Conservation (phyloP, 305 asterid genomes). For the Solanum hybrid region DNA sequence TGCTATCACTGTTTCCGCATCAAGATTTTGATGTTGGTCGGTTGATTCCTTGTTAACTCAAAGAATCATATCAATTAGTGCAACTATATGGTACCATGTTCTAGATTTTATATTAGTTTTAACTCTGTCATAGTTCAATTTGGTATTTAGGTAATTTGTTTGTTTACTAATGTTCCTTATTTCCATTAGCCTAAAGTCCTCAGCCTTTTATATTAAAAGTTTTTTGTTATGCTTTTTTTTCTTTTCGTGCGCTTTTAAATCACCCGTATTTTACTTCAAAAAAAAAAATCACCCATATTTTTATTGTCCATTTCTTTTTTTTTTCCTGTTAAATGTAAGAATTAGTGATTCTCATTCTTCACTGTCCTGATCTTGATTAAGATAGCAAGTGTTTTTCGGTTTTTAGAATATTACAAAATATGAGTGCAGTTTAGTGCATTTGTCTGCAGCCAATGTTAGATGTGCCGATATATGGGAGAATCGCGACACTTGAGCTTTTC, state of each 20-base stretch:
- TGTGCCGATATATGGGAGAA: conserved; percentile 97
- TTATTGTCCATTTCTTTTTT: background rate
- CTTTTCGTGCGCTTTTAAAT: background rate
- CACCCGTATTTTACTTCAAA: background rate
- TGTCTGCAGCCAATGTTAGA: conserved; percentile 82
- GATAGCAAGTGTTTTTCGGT: background rate
- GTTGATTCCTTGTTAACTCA: background rate
- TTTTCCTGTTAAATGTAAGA: background rate
- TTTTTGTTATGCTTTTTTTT: background rate
- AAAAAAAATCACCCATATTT: background rate
- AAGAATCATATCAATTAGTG: background rate
- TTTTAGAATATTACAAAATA: background rate
- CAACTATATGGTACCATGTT: background rate
- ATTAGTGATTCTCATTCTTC: background rate
- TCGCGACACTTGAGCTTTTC: conserved; percentile 95
- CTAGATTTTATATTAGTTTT: background rate
- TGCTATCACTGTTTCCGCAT: background rate
- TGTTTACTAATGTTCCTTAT: background rate
- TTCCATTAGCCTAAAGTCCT: background rate
- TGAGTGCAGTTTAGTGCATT: conserved; percentile 12
- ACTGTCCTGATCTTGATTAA: background rate
- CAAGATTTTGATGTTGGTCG: background rate
- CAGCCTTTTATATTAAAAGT: background rate
- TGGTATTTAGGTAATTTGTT: background rate
- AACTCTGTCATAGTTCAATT: background rate